Evolutionary conservation across 1,284 basidiomycete species (phyloP).

Genomic region (Cutaneotrichosporon cavernicola): DNA sequence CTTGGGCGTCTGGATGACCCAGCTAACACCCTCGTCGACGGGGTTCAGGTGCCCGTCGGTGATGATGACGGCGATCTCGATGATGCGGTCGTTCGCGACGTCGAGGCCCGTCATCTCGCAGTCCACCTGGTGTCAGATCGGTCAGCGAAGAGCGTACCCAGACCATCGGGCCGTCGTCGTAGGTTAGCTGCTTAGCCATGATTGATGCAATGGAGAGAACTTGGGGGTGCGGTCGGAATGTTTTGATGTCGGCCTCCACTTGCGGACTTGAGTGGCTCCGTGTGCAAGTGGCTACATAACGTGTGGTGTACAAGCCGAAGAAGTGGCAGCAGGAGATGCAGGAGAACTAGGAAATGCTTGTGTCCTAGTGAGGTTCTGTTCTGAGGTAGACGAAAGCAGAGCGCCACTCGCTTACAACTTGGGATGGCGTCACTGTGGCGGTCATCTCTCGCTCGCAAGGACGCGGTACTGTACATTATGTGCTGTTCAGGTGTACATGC

Average conservation of each 20-base stretch:
- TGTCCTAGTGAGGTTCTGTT: too few species aligned
- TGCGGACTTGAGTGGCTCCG: not conserved
- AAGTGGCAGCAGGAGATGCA: not conserved
- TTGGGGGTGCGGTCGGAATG: not conserved
- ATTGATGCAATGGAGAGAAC: not conserved
- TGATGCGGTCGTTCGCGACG: slow-evolving; percentile 51
- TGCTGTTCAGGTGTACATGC: too few species aligned
- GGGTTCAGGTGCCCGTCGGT: slow-evolving; percentile 57
- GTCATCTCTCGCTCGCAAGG: too few species aligned
- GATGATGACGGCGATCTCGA: slow-evolving; percentile 59
- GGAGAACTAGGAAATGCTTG: too few species aligned
- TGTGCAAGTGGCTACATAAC: too few species aligned
- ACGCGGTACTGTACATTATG: too few species aligned
- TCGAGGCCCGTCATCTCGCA: slow-evolving; percentile 58
- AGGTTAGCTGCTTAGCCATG: slow-evolving; percentile 31
- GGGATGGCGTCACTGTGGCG: too few species aligned
- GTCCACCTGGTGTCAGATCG: slow-evolving; percentile 44
- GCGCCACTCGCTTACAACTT: too few species aligned
- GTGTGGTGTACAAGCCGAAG: not conserved
- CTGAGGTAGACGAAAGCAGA: too few species aligned
- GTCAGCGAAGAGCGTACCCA: slow-evolving; percentile 38
- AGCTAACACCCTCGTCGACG: slow-evolving; percentile 58
- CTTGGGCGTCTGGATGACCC: slow-evolving; percentile 56
- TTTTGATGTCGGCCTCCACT: not conserved
- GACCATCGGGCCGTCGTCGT: slow-evolving; percentile 52